Evolutionary conservation across 1,139 yeast genomes (phyloP), one percentile per base, ranked within the genome.

Genomic region (Blastobotrys elegans): DNA sequence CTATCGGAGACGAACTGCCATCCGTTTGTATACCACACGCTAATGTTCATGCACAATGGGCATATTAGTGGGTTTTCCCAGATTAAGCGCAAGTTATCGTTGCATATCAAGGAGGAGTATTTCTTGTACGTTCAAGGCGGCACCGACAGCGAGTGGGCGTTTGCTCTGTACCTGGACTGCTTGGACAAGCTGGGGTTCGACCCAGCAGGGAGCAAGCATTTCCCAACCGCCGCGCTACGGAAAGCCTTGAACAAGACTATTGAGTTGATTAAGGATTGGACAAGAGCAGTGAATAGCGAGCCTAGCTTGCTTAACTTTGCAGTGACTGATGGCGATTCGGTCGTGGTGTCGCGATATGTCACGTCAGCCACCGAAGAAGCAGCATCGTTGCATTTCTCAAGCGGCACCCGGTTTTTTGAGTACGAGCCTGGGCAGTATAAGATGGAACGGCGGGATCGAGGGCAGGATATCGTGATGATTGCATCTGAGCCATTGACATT

Each of bases 11-110:
- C 96, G 1, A 92, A 92, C 68, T 92, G 97, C 67, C 98, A 92
- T 64, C 97, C 97, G 22, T 70, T 90, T 67, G 82, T 86, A 2
- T 89, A 78, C 63, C 94, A 92, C 51, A 80, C 81, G 45, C 70
- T 90, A 43, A 86, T 92, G 85, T 92, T 92, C 65, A 92, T 92
- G 98, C 97, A 92, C 67, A 92, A 92, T 67, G 98, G 98, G 26
- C 95, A 94, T 5, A 79, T 92, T 21, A 76, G 92, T 13, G 77
- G 80, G 47, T 92, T 92, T 64, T 66, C 73, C 49, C 70, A 71
- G 56, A 85, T 92, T 60, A 92, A 92, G 66, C 76, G 94, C 53
- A 75, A 69, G 50, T 72, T 92, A 44, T 75, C 89, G 30, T 75
- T 78, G 58, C 48, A 84, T 61, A 72, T 92, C 40, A 80, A 80